These are phyloP conservation scores for Triadica sebifera DNA, from an alignment of 345 rosid genomes.

Conservation along the genomic window DNA sequence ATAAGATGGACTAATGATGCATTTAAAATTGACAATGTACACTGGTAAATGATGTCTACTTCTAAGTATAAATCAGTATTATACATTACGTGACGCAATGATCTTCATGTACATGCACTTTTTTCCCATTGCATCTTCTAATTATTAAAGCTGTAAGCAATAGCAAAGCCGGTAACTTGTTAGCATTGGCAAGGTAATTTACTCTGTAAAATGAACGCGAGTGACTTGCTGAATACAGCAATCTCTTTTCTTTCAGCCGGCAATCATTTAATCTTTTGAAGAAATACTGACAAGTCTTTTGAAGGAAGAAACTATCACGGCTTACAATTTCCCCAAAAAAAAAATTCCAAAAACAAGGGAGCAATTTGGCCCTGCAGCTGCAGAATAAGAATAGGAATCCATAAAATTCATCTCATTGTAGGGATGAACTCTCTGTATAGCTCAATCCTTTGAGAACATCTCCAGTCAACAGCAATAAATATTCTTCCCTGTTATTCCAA, in stretches of 20 bases:
- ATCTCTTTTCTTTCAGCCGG: constrained; percentile 9
- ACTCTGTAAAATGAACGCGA: background rate
- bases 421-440: background rate
- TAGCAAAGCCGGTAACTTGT: background rate
- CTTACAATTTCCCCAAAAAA: background rate
- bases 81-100: constrained; percentile 2
- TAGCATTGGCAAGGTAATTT: background rate
- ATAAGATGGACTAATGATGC: background rate
- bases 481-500: constrained; percentile 35
- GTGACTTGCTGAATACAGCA: background rate
- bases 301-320: background rate
- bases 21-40: constrained; percentile 11
- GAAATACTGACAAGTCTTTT: background rate
- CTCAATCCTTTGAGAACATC: background rate
- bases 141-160: background rate
- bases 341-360: background rate
- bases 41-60: background rate
- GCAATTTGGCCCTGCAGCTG: background rate
- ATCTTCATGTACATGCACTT: background rate
- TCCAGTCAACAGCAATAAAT: background rate
- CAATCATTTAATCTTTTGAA: background rate
- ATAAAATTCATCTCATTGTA: background rate
- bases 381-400: background rate
- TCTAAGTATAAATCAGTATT: background rate
- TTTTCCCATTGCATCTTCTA: background rate